Evolutionary conservation across 1,284 basidiomycete genomes (phyloP), one percentile per base, ranked within the genome.

Genomic region (Nidula niveotomentosa): DNA sequence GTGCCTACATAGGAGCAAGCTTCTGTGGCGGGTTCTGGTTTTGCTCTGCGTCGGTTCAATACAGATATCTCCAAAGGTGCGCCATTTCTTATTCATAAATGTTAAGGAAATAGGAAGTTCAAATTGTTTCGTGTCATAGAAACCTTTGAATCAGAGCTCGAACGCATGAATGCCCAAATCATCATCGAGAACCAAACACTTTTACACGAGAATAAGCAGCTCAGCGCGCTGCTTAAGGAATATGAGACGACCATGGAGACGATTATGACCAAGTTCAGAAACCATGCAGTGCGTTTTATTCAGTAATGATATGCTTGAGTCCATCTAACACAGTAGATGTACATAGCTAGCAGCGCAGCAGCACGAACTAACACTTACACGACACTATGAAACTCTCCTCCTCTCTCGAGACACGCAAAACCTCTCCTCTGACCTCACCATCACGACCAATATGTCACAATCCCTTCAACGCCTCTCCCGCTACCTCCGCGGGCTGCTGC

Each of bases 231-330:
- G 30, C 76, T 99, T 55, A 95, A 95, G 64, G 97, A 99, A 72
- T 96, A 97, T 69, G 96, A 99, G 70, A 80, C 83, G 58, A 98
- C 96, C 1, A 83, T 99, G 74, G 96, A 98, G 67, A 94, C 88
- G 36, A 91, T 99, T 68, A 98, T 99, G 96, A 77, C 85, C 56
- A 98, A 98, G 74, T 98, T 98, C 70, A 84, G 96, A 52, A 90
- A 89, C 58, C 91, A 98, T 65, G 86, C 94, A 15, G 95, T 97
- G 68, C 67, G 94, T 83, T 13, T 45, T 47, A 34, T 45, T 45
- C 46, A 34, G 8, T 5, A 1, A 30, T 5, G 30, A 30, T 30
- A 30, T 30, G 5, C 30, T 30, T 4, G 30, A 30, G 30, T 30
- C 6, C 30, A 6, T 30, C 30, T 30, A 6, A 30, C 30, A 5